Conservation (phyloP, 371 early-diverging fungal genomes). For the Apophysomyces trapeziformis region DNA sequence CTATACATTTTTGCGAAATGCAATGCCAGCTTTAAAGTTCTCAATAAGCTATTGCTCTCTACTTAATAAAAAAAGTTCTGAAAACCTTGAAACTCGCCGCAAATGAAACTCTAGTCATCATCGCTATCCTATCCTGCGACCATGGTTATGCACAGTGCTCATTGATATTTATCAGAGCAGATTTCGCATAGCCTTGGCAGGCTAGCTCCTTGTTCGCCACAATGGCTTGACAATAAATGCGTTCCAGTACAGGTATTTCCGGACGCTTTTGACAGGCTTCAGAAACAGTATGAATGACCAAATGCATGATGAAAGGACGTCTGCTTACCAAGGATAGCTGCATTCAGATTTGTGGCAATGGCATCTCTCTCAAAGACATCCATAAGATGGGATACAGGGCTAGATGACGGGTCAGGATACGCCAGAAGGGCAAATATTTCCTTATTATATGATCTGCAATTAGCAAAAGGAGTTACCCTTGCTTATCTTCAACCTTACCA, state of each 20-base stretch:
- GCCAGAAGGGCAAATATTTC: slow-evolving; percentile 82
- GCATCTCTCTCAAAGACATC: slow-evolving; percentile 58
- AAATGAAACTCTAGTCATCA: neutral
- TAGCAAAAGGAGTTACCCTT: neutral
- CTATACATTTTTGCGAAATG: neutral
- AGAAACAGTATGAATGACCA: slow-evolving; percentile 1
- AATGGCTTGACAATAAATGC: slow-evolving; percentile 40
- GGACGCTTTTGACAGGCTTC: slow-evolving; percentile 34
- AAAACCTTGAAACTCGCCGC: neutral
- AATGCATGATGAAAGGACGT: no score
- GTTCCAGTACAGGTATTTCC: slow-evolving; percentile 39
- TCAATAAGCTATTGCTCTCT: neutral
- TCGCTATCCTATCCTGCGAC: neutral
- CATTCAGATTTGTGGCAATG: slow-evolving; percentile 72
- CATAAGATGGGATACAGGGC: slow-evolving; percentile 62
- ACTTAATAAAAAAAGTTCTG: neutral
- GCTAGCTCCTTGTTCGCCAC: slow-evolving; percentile 37
- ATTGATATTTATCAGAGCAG: slow-evolving; percentile 20
- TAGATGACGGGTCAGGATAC: slow-evolving; percentile 65
- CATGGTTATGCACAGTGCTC: neutral
- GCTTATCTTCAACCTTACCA: slow-evolving; percentile 25
- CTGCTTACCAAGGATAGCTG: slow-evolving; percentile 68
- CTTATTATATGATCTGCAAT: slow-evolving; percentile 6
- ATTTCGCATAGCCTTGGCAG: slow-evolving; percentile 33
- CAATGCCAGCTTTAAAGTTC: neutral